Percentiles rank a stretch among this genome's conserved stretches.
phyloP scores from a whole-genome alignment of 495 filamentous ascomycete species.

The Daldinia childiae region DNA sequence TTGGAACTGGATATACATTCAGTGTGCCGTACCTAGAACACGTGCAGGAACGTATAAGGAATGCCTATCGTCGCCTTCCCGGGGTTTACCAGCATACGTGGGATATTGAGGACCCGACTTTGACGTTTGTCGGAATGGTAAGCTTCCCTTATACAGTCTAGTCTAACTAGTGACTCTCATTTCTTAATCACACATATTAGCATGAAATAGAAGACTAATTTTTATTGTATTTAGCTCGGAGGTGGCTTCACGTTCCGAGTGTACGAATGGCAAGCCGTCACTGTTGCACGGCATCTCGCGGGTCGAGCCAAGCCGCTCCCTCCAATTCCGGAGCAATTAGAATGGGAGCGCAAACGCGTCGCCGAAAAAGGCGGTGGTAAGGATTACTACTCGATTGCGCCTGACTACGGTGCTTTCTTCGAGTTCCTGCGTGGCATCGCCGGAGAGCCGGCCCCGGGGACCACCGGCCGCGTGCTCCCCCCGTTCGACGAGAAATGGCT shows the following conservation, averaged over 20 bases:
- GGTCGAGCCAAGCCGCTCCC: slow-evolving; percentile 53
- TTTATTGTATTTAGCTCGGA: slow-evolving; percentile 48
- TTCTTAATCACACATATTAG: neutral
- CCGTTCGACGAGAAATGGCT: slow-evolving; percentile 53
- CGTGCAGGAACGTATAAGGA: slow-evolving; percentile 60
- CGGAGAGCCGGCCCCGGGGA: slow-evolving; percentile 48
- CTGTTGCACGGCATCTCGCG: slow-evolving; percentile 63
- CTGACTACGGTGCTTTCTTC: slow-evolving; percentile 47
- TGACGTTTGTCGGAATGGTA: slow-evolving; percentile 53
- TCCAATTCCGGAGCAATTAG: slow-evolving; percentile 47
- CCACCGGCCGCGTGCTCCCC: slow-evolving; percentile 49
- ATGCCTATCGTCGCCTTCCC: slow-evolving; percentile 56
- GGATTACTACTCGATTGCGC: slow-evolving; percentile 50
- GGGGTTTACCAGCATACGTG: slow-evolving; percentile 68
- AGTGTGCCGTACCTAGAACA: slow-evolving; percentile 63
- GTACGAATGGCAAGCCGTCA: slow-evolving; percentile 70
- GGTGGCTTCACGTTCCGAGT: slow-evolving; percentile 68
- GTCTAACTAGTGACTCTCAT: neutral
- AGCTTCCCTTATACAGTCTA: slow-evolving; percentile 5
- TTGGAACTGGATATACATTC: slow-evolving; percentile 68
- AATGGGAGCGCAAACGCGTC: slow-evolving; percentile 53
- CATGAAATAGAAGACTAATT: neutral
- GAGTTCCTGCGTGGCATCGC: slow-evolving; percentile 47
- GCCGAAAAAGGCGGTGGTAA: slow-evolving; percentile 46
- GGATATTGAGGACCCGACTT: slow-evolving; percentile 57